These are phyloP conservation scores for Symmetrospora coprosmae DNA, from an alignment of 768 basidiomycete genomes.

Conservation along the genomic window DNA sequence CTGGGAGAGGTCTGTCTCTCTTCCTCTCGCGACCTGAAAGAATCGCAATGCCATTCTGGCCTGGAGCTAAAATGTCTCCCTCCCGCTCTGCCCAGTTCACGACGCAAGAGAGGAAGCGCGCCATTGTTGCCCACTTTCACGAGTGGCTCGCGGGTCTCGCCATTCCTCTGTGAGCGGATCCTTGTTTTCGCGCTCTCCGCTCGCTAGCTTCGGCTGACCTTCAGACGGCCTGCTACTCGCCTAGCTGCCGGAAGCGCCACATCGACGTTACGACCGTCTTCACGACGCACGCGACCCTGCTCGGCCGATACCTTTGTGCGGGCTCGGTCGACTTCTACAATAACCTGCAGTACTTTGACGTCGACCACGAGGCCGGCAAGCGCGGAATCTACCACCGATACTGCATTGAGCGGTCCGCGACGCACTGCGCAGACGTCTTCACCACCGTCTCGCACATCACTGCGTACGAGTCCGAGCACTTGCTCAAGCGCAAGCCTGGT, in stretches of 20 bases:
- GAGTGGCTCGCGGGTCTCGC: slow-evolving; percentile 99
- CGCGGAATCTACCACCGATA: slow-evolving; percentile 96
- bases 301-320: slow-evolving; percentile 95
- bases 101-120: slow-evolving; percentile 59
- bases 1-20: slow-evolving; percentile 73
- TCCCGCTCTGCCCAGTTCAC: slow-evolving; percentile 73
- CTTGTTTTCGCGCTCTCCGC: not conserved
- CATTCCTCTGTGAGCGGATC: slow-evolving; percentile 41
- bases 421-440: slow-evolving; percentile 95
- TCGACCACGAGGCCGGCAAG: slow-evolving; percentile 98
- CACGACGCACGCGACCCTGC: slow-evolving; percentile 94
- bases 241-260: slow-evolving; percentile 85
- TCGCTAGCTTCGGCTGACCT: not conserved
- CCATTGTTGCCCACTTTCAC: slow-evolving; percentile 95
- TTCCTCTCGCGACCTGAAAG: too few species aligned
- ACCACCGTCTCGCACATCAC: slow-evolving; percentile 98
- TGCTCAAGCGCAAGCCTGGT: slow-evolving; percentile 80
- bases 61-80: too few species aligned
- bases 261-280: slow-evolving; percentile 98
- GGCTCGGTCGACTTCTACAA: slow-evolving; percentile 99
- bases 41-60: too few species aligned
- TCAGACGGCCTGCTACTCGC: slow-evolving; percentile 34
- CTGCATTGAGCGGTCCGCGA: slow-evolving; percentile 87
- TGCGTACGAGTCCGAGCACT: slow-evolving; percentile 88
- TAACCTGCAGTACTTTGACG: slow-evolving; percentile 97